Conservation (phyloP, 352 stramenopile genomes). For the Globisporangium radiosum region DNA sequence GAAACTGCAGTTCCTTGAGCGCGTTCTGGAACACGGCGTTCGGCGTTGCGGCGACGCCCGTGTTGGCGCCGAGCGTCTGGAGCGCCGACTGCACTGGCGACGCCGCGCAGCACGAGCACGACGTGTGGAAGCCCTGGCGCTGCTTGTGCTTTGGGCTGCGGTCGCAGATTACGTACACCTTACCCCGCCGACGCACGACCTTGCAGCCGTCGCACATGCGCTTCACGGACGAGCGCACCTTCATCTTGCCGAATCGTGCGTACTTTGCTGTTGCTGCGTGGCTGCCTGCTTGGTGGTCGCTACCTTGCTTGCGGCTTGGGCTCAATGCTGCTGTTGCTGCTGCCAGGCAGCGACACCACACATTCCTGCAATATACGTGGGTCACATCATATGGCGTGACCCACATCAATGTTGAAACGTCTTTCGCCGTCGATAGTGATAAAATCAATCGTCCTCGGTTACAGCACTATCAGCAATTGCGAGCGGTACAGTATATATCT, state of each 20-base stretch:
- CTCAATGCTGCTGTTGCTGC: no score
- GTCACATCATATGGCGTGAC: no score
- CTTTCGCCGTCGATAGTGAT: no score
- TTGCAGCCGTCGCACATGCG: conserved; percentile 91
- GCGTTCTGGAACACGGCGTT: conserved; percentile 91
- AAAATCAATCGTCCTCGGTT: no score
- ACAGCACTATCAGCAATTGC: no score
- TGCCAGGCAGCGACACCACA: no score
- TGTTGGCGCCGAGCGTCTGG: conserved; percentile 9
- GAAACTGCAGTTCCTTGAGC: conserved; percentile 93
- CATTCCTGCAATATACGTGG: no score
- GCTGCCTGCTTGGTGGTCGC: no score
- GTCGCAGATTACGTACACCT: conserved; percentile 90
- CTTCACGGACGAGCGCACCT: conserved; percentile 88
- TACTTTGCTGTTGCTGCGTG: conserved; percentile 7
- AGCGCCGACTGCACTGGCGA: conserved; percentile 17
- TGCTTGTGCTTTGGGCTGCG: conserved; percentile 92
- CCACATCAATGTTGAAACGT: no score
- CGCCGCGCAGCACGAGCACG: conserved; percentile 33
- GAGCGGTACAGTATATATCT: no score
- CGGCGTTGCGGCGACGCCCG: conserved; percentile 49
- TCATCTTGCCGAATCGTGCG: conserved; percentile 45
- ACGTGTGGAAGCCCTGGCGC: conserved; percentile 88
- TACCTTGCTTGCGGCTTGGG: no score
- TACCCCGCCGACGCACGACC: conserved; percentile 78